phyloP scores from a whole-genome alignment of 2,329 filamentous ascomycete species.

The Knufia fluminis region DNA sequence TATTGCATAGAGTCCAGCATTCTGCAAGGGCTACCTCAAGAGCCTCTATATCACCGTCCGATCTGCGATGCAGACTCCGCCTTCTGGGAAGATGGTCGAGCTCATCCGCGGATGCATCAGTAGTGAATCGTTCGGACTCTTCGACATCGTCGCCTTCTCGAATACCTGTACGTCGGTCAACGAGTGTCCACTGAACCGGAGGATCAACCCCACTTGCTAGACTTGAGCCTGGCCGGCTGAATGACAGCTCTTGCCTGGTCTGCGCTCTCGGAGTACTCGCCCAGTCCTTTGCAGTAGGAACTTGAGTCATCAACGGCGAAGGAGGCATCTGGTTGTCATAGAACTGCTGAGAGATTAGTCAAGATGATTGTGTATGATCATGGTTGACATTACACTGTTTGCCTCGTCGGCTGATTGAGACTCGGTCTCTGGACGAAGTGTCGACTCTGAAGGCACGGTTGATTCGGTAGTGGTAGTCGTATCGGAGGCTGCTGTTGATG shows the following conservation, averaged over 20 bases:
- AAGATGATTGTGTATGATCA: not conserved
- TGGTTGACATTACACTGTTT: not conserved
- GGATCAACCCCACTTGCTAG: slow-evolving; percentile 29
- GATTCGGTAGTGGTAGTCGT: slow-evolving; percentile 4
- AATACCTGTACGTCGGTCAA: slow-evolving; percentile 22
- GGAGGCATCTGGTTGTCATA: slow-evolving; percentile 18
- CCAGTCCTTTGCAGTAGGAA: slow-evolving; percentile 21
- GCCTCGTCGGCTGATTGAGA: slow-evolving; percentile 9
- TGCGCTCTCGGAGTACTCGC: slow-evolving; percentile 22
- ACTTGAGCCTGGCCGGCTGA: slow-evolving; percentile 25
- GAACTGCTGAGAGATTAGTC: slow-evolving; percentile 10
- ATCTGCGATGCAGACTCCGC: slow-evolving; percentile 35
- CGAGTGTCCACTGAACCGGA: slow-evolving; percentile 36
- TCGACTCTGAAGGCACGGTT: slow-evolving; percentile 14
- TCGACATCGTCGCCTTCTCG: slow-evolving; percentile 24
- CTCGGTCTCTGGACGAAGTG: slow-evolving; percentile 11
- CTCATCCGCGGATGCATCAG: slow-evolving; percentile 10
- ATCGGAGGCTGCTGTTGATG: slow-evolving; percentile 8
- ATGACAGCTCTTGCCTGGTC: slow-evolving; percentile 25
- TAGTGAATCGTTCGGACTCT: slow-evolving; percentile 8
- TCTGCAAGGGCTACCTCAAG: slow-evolving; percentile 71
- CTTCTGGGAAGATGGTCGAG: not conserved
- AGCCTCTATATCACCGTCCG: slow-evolving; percentile 51
- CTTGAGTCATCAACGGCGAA: slow-evolving; percentile 19
- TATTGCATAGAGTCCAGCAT: slow-evolving; percentile 93